phyloP scores from a whole-genome alignment of 192 early-diverging fungal species.

The Glomus cerebriforme region DNA sequence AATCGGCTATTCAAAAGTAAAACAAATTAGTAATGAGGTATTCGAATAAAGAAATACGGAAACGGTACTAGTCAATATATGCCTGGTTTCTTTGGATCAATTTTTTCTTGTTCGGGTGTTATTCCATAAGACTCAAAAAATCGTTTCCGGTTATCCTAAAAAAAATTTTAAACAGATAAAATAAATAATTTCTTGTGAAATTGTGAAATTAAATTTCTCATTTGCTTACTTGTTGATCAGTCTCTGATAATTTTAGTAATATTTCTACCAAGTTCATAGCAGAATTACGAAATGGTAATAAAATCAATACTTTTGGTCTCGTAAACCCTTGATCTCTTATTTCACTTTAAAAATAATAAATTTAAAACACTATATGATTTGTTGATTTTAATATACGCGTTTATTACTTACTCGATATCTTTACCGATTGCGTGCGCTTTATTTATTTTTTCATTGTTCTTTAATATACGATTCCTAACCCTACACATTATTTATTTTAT shows the following conservation, averaged over 20 bases:
- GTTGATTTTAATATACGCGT: not conserved
- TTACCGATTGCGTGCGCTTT: conserved; percentile 57
- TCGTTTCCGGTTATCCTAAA: conserved; percentile 76
- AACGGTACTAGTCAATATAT: not conserved
- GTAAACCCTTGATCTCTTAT: conserved; percentile 96
- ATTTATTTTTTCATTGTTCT: conserved; percentile 76
- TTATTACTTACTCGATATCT: conserved; percentile 48
- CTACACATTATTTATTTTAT: conserved; percentile 33
- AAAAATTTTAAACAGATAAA: not conserved
- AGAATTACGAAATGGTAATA: conserved; percentile 84
- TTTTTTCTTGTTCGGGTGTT: conserved; percentile 58
- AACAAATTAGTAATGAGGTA: not conserved
- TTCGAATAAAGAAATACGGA: not conserved
- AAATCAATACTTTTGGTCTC: conserved; percentile 86
- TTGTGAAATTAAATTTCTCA: not conserved
- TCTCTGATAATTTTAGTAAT: conserved; percentile 74
- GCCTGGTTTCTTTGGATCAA: conserved; percentile 66
- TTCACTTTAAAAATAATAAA: conserved; percentile 51
- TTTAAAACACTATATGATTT: conserved; percentile 26
- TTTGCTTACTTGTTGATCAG: conserved; percentile 66
- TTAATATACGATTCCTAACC: conserved; percentile 71
- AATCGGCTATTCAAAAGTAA: conserved; percentile 59
- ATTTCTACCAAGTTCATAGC: conserved; percentile 79
- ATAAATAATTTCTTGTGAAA: not conserved
- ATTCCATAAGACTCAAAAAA: conserved; percentile 81